Base-by-base conservation (phyloP, 208 protist species). In the Vickermania spadyakhi region DNA sequence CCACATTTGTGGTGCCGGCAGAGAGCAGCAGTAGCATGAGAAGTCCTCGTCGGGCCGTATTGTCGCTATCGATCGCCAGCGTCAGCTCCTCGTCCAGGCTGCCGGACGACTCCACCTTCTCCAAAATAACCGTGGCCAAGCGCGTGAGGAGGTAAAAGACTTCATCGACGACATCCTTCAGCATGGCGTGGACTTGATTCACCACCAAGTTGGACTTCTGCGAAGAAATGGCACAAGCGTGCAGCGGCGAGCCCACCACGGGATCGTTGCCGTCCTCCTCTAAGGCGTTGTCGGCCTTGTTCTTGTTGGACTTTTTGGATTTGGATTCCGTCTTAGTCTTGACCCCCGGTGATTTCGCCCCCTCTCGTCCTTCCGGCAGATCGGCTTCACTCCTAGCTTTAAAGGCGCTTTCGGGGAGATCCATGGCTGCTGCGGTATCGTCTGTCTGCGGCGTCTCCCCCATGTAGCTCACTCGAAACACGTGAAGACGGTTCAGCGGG, bases 1-100 rank as follows among this genome's bases (percentile, higher is more conserved):
- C 55, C 14, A 27, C 26, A 5, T 7, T 4, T 14, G 11, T 49
- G 5, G 55, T 21, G 29, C 55, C 55, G 27, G 55, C 55, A 41
- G 28, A 59, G 28, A 59, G 25, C n/a, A 59, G 55, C 18, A n/a
- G 26, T 5, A 59, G 28, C 55, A 59, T 59, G 13, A 49, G 51
- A 11, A 55, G 51, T 11, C 51, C 51, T 7, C 21, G 13, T 7
- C 51, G 51, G 21, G 11, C 5, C 51, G 7, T 13, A 13, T 7
- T 27, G 25, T 55, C 51, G 25, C 51, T 45, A 7, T 45, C 36
- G 18, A 45, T 45, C 11, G 18, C 36, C 18, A n/a, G 11, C 11
- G 36, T 45, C 7, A 45, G 7, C 36, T 7, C 36, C 7, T 45
- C 36, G 36, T 45, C 36, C 36, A 45, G 7, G 36, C 18, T 45